These are phyloP conservation scores for Cystobasidium tubakii DNA, from an alignment of 768 basidiomycete species.

Conservation along the genomic window DNA sequence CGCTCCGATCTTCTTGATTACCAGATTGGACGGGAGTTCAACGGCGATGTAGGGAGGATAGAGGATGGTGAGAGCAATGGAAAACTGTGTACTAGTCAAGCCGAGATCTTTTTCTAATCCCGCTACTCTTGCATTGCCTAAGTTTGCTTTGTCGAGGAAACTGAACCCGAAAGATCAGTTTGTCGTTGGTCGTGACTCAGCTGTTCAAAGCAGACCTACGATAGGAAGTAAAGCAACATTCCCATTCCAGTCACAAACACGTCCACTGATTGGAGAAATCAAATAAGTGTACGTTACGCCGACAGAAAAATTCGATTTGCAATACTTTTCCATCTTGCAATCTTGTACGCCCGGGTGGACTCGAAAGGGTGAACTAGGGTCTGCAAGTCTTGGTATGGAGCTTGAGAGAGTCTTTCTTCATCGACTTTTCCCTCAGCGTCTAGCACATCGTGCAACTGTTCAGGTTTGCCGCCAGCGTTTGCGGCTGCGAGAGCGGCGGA, in stretches of 20 bases:
- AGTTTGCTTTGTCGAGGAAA: constrained; percentile 16
- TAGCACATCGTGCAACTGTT: background rate
- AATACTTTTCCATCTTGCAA: background rate
- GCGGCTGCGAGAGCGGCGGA: background rate
- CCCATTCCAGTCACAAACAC: constrained; percentile 6
- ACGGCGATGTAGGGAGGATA: constrained; percentile 17
- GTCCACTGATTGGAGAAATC: background rate
- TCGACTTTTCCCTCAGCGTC: background rate
- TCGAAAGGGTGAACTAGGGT: background rate
- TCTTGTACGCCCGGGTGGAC: background rate
- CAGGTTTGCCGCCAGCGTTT: background rate
- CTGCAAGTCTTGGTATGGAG: background rate
- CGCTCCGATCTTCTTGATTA: constrained; percentile 3
- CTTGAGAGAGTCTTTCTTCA: background rate
- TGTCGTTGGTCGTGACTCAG: background rate
- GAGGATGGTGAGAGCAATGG: constrained; percentile 1
- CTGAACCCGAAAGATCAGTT: background rate
- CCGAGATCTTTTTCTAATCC: constrained; percentile 10
- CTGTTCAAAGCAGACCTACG: background rate
- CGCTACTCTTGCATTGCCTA: constrained; percentile 12
- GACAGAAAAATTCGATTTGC: background rate
- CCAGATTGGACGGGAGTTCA: constrained; percentile 2
- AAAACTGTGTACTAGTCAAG: background rate
- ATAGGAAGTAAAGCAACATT: constrained; percentile 2
- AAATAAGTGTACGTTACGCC: background rate